phyloP scores from a whole-genome alignment of 208 protist genomes.

The Tritrichomonas musculus region DNA sequence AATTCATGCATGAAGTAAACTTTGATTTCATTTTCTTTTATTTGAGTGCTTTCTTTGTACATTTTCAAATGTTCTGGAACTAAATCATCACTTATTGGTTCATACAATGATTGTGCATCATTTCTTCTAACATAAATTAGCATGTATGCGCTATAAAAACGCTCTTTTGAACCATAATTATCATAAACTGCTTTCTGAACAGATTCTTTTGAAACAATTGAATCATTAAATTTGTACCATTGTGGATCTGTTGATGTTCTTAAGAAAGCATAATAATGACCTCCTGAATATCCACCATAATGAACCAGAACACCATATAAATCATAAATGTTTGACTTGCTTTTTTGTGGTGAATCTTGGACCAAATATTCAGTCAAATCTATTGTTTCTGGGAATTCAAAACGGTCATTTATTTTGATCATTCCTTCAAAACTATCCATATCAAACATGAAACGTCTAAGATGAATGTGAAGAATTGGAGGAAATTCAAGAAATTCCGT shows the following conservation, averaged over 20 bases:
- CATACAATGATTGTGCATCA: not conserved
- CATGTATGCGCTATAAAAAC: not conserved
- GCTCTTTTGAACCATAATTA: not conserved
- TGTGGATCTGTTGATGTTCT: not conserved
- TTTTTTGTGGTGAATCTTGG: slow-evolving; percentile 38
- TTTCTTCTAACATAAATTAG: slow-evolving; percentile 1
- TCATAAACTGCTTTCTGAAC: not conserved
- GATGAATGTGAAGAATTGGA: not conserved
- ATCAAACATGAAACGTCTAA: slow-evolving; percentile 68
- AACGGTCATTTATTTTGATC: slow-evolving; percentile 63
- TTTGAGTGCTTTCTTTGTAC: not conserved
- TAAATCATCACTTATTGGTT: not conserved
- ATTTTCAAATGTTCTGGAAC: slow-evolving; percentile 1
- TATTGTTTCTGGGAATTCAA: slow-evolving; percentile 54
- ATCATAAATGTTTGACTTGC: not conserved
- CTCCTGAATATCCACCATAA: not conserved
- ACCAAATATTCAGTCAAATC: slow-evolving; percentile 53
- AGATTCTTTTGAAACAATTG: not conserved
- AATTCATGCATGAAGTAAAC: not conserved
- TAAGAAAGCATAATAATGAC: not conserved
- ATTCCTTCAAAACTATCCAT: slow-evolving; percentile 52
- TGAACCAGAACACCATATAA: not conserved
- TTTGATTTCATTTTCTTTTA: not conserved
- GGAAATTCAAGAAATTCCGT: not conserved
- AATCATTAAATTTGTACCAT: slow-evolving; percentile 21